A percentile compares a stretch with the other conserved stretches of the same genome.
These are phyloP conservation scores for Aspergillus texensis DNA, from an alignment of 2,329 filamentous ascomycete species.

Conservation along the genomic window DNA sequence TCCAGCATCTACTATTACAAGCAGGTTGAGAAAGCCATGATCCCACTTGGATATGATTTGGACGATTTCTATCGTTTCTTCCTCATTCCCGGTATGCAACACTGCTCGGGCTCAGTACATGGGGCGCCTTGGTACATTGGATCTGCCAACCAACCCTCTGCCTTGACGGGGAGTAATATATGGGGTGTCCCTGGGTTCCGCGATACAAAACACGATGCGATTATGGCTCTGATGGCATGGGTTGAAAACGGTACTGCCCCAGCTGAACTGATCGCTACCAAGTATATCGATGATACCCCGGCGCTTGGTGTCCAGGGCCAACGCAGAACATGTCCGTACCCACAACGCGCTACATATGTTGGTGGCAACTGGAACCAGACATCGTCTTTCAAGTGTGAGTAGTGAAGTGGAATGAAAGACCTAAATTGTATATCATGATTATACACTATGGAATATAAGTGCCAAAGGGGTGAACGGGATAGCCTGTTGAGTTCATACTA, in stretches of 20 bases:
- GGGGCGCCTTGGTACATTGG: conserved; percentile 11
- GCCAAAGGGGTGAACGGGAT: too few species aligned
- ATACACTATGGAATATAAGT: too few species aligned
- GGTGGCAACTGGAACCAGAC: neutral
- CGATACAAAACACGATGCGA: conserved; percentile 19
- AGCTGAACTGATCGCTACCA: conserved; percentile 19
- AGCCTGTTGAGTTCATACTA: too few species aligned
- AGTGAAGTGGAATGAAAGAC: too few species aligned
- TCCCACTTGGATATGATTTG: conserved; percentile 7
- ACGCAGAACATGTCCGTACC: conserved; percentile 2
- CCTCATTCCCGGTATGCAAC: conserved; percentile 19
- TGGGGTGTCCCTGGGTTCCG: conserved; percentile 14
- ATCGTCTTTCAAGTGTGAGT: too few species aligned
- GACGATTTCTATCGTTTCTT: conserved; percentile 22
- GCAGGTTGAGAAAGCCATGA: conserved; percentile 1
- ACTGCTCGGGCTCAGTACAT: conserved; percentile 8
- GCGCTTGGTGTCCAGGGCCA: conserved; percentile 8
- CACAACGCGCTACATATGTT: conserved; percentile 5
- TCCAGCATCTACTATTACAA: conserved; percentile 21
- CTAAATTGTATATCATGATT: too few species aligned
- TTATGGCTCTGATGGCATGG: conserved; percentile 23
- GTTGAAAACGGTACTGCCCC: conserved; percentile 23
- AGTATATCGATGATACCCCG: conserved; percentile 9
- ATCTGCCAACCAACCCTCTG: conserved; percentile 8
- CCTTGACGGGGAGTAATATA: conserved; percentile 3